These are phyloP conservation scores for Anacardium occidentale DNA, from an alignment of 345 rosid genomes.

Conservation along the genomic window DNA sequence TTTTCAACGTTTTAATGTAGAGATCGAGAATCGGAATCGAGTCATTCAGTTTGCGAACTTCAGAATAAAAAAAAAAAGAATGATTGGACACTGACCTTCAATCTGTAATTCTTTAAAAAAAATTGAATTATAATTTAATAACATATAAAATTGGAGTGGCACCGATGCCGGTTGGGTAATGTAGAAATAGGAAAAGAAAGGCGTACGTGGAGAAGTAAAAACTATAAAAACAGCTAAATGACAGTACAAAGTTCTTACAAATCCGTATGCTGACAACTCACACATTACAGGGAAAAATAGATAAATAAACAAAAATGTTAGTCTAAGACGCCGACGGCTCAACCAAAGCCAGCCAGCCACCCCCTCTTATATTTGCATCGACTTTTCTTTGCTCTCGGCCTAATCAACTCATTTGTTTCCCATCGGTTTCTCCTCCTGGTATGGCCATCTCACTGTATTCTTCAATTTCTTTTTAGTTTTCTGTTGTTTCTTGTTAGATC, in stretches of 20 bases:
- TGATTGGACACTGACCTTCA: no score
- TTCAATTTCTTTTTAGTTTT: background rate
- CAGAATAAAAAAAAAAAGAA: no score
- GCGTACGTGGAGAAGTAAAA: background rate
- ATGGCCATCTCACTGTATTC: conserved; percentile 12
- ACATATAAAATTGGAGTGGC: no score
- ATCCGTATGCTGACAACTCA: background rate
- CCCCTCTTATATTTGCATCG: conserved; percentile 13
- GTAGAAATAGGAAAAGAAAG: background rate
- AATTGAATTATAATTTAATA: no score
- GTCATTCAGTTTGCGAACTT: no score
- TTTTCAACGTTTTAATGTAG: no score
- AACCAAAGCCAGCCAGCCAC: conserved; percentile 16
- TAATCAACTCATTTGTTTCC: background rate
- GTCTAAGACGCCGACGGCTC: conserved; percentile 41
- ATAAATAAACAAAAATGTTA: background rate
- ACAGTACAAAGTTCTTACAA: background rate
- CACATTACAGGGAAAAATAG: background rate
- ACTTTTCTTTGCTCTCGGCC: conserved; percentile 23
- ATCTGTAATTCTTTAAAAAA: no score
- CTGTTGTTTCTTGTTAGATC: conserved; percentile 19
- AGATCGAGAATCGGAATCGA: no score
- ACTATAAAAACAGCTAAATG: background rate
- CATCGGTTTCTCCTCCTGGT: conserved; percentile 15
- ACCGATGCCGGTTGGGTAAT: no score